phyloP scores from a whole-genome alignment of 768 basidiomycete species.

The Lactifluus subvellereus region DNA sequence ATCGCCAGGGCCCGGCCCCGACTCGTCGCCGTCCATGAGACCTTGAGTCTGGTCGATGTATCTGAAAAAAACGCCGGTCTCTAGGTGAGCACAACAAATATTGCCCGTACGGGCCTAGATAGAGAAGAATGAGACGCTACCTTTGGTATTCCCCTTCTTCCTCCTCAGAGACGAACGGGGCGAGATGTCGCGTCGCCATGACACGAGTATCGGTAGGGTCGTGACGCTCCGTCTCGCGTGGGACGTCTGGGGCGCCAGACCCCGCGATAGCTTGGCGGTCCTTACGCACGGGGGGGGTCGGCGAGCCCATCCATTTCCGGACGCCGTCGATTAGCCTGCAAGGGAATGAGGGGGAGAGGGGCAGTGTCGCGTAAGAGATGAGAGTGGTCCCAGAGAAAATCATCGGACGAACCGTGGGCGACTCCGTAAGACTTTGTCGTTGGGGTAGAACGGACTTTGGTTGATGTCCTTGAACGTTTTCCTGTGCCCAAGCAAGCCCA shows the following conservation, averaged over 20 bases:
- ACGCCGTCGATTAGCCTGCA: conserved; percentile 72
- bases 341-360: not conserved
- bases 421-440: conserved; percentile 34
- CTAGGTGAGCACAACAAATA: not conserved
- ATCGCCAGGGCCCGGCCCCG: conserved; percentile 11
- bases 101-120: no score
- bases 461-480: conserved; percentile 64
- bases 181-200: conserved; percentile 14
- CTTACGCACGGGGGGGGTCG: conserved; percentile 29
- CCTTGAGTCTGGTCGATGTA: conserved; percentile 18
- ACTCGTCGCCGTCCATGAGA: conserved; percentile 12
- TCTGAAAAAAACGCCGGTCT: not conserved
- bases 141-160: conserved; percentile 24
- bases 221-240: conserved; percentile 10
- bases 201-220: conserved; percentile 18
- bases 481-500: conserved; percentile 32
- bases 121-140: not conserved
- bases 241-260: conserved; percentile 4
- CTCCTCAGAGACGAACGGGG: conserved; percentile 22
- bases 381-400: not conserved
- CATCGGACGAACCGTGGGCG: conserved; percentile 35
- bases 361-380: not conserved
- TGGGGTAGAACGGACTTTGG: conserved; percentile 70
- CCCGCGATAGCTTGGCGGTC: not conserved
- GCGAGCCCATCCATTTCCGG: conserved; percentile 67